These are phyloP conservation scores for Lodderomyces oxycetoniae DNA, from an alignment of 1,139 yeast species.

Conservation along the genomic window DNA sequence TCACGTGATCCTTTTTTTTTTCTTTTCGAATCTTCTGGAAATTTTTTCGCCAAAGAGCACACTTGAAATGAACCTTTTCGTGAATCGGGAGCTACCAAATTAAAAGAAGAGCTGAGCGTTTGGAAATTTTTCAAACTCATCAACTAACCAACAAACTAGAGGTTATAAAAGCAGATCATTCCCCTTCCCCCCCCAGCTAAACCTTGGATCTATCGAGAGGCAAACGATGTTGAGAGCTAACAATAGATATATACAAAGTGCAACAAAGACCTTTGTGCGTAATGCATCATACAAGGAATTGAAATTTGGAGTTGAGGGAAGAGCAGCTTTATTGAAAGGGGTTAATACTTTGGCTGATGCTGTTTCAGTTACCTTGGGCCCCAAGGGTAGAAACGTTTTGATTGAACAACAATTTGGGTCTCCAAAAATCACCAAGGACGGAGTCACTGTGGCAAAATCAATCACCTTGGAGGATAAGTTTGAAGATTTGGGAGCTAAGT, in stretches of 20 bases:
- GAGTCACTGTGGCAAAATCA: conserved; percentile 96
- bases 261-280: conserved; percentile 46
- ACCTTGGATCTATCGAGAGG: no score
- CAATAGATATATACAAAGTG: conserved; percentile 43
- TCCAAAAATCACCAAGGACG: conserved; percentile 98
- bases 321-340: conserved; percentile 94
- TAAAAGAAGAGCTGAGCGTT: no score
- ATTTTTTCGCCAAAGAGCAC: no score
- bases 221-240: conserved; percentile 54
- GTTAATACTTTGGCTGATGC: conserved; percentile 97
- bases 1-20: no score
- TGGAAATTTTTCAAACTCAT: no score
- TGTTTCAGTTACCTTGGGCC: conserved; percentile 94
- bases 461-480: conserved; percentile 86
- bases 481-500: conserved; percentile 95
- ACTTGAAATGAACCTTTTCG: no score
- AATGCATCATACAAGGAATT: conserved; percentile 85
- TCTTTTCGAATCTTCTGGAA: no score
- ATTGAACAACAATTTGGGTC: conserved; percentile 97
- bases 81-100: no score
- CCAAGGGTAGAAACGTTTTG: conserved; percentile 96
- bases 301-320: conserved; percentile 97
- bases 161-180: no score
- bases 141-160: no score
- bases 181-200: no score